A percentile compares a stretch with the other conserved stretches of the same genome.
These are phyloP conservation scores for Debaryomycetaceae sp. DNA, from an alignment of 1,139 yeast species.

Conservation along the genomic window DNA sequence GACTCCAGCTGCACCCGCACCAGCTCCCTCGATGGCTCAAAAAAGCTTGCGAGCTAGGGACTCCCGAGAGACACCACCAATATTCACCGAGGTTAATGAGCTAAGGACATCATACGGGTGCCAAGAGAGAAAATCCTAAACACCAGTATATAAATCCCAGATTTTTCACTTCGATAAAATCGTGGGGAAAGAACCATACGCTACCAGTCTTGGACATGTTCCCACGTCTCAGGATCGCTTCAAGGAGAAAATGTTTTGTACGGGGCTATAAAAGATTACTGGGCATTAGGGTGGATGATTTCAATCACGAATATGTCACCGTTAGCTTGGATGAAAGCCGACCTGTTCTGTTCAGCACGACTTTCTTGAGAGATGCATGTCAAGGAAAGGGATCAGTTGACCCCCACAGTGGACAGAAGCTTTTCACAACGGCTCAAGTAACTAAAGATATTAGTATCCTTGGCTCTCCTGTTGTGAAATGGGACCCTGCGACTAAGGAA, in stretches of 20 bases:
- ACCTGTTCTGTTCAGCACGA: conserved; percentile 44
- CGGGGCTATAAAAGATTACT: background rate
- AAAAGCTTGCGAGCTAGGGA: no score
- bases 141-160: background rate
- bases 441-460: conserved; percentile 20
- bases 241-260: background rate
- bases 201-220: background rate
- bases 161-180: background rate
- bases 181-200: background rate
- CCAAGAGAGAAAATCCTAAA: background rate
- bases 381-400: conserved; percentile 50
- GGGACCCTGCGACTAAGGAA: conserved; percentile 20
- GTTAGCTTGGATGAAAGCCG: conserved; percentile 17
- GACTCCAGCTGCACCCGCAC: no score
- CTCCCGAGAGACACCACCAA: no score
- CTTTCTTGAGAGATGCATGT: conserved; percentile 68
- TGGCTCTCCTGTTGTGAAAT: conserved; percentile 23
- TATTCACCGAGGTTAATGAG: no score
- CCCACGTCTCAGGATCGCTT: background rate
- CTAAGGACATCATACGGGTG: no score
- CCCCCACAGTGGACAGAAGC: conserved; percentile 55
- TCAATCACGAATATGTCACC: conserved; percentile 17
- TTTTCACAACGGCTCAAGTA: conserved; percentile 60
- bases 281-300: conserved; percentile 6
- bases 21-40: no score